phyloP scores from a whole-genome alignment of 2,329 filamentous ascomycete species.

The Macrophomina pseudophaseolina region DNA sequence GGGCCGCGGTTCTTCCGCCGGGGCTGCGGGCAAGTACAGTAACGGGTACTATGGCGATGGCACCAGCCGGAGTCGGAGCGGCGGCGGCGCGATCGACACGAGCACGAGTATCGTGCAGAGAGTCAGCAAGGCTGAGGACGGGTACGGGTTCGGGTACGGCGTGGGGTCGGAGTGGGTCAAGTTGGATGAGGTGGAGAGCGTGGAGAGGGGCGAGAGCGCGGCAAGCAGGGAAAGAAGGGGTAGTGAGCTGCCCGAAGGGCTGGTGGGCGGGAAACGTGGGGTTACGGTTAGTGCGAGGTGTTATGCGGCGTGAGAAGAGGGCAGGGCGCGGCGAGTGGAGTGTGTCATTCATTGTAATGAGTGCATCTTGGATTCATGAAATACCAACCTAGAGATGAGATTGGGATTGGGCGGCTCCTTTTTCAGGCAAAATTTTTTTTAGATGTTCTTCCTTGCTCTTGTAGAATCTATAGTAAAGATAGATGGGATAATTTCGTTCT shows the following conservation, averaged over 20 bases:
- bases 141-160: not conserved
- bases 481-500: no score
- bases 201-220: not conserved
- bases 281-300: slow-evolving; percentile 2
- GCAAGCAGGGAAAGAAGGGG: not conserved
- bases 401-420: no score
- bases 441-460: no score
- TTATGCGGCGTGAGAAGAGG: not conserved
- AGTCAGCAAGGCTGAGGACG: slow-evolving; percentile 9
- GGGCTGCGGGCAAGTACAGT: not conserved
- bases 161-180: not conserved
- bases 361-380: no score
- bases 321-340: not conserved
- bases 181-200: slow-evolving; percentile 17
- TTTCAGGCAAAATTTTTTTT: no score
- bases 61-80: not conserved
- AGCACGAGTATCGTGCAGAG: slow-evolving; percentile 24
- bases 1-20: not conserved
- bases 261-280: not conserved
- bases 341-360: not conserved
- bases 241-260: not conserved
- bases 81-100: slow-evolving; percentile 5
- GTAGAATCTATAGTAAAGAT: no score
- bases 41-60: not conserved
- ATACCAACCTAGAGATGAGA: no score